These are phyloP conservation scores for Chlorella vulgaris DNA, from an alignment of 139 green algal species.

Conservation along the genomic window DNA sequence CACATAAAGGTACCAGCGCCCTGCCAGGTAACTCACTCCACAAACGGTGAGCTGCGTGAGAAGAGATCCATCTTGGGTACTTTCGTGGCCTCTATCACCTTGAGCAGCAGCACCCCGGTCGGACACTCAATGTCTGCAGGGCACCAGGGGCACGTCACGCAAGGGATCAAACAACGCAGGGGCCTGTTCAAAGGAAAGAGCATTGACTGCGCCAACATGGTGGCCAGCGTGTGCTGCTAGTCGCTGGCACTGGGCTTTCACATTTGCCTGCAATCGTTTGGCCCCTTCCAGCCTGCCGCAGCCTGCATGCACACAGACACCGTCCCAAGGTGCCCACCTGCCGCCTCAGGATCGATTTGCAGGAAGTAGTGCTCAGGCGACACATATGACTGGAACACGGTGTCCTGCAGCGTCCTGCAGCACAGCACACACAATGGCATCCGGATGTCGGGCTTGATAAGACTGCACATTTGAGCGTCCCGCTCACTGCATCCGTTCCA, in stretches of 20 bases:
- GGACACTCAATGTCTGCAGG: slow-evolving; percentile 23
- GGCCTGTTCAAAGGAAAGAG: not conserved
- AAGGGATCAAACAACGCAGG: not conserved
- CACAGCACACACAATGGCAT: no score
- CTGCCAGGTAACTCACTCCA: slow-evolving; percentile 39
- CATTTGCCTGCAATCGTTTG: not conserved
- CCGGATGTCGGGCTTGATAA: not conserved
- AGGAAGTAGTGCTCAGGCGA: slow-evolving; percentile 34
- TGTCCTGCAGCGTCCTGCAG: slow-evolving; percentile 27
- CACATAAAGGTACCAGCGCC: no score
- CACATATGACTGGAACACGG: slow-evolving; percentile 17
- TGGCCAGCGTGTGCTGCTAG: not conserved
- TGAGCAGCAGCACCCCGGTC: slow-evolving; percentile 13
- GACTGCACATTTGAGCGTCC: not conserved
- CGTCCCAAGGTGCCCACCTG: not conserved
- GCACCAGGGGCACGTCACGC: not conserved
- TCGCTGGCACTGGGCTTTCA: no score
- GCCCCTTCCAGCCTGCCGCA: not conserved
- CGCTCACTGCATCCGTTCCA: no score
- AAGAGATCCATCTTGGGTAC: slow-evolving; percentile 32
- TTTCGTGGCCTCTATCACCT: slow-evolving; percentile 28
- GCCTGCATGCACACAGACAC: not conserved
- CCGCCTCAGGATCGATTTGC: slow-evolving; percentile 26
- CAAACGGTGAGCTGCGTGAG: slow-evolving; percentile 4
- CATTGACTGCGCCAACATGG: not conserved